Conservation (phyloP, 106 monocot genomes). For the Posidonia australis region DNA sequence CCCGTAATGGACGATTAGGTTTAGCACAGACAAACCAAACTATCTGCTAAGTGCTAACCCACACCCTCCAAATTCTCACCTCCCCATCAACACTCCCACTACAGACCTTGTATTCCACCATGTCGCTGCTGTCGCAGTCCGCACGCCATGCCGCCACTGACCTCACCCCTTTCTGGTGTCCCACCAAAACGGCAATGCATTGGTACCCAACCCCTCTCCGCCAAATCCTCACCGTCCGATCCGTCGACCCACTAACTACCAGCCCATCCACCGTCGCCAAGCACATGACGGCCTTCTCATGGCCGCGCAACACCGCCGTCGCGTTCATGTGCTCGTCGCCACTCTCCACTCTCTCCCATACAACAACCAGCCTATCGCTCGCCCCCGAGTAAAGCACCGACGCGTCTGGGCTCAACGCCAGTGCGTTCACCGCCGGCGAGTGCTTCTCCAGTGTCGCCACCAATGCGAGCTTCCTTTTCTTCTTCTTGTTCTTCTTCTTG, state of each 20-base stretch:
- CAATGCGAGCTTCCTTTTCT: constrained; percentile 6
- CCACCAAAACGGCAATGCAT: constrained; percentile 7
- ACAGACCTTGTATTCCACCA: constrained; percentile 30
- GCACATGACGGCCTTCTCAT: constrained; percentile 42
- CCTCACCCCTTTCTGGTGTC: constrained; percentile 24
- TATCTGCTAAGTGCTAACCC: no score
- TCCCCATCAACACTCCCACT: no score
- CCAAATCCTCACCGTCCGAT: constrained; percentile 17
- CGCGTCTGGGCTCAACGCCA: constrained; percentile 41
- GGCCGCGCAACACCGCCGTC: constrained; percentile 33
- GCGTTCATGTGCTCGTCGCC: constrained; percentile 28
- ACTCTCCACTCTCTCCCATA: constrained; percentile 37
- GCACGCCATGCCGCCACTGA: constrained; percentile 27
- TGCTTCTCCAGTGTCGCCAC: constrained; percentile 43
- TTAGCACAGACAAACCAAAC: no score
- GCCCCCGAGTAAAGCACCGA: constrained; percentile 48
- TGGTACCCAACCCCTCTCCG: background rate
- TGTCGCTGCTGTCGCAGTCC: background rate
- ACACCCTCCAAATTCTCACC: no score
- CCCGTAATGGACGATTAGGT: no score
- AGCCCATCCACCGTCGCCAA: constrained; percentile 12
- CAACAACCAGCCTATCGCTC: constrained; percentile 40
- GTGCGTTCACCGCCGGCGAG: constrained; percentile 56
- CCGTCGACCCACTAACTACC: constrained; percentile 18
- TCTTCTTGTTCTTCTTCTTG: background rate